Conservation (phyloP, 306 rosid species). For the Glycine latifolia region DNA sequence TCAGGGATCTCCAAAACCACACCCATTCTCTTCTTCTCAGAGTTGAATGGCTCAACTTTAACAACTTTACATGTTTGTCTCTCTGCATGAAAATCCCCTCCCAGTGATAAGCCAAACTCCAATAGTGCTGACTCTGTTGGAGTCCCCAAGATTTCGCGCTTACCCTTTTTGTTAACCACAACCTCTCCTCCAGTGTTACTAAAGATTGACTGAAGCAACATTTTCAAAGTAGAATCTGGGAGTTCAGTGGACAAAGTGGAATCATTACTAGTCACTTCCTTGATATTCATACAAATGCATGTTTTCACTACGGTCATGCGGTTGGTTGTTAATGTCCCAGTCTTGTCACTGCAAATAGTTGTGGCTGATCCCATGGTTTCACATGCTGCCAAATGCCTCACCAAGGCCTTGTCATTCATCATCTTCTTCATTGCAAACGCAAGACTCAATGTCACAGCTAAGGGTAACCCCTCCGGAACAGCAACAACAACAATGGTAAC, state of each 20-base stretch:
- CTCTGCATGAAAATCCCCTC: conserved; percentile 78
- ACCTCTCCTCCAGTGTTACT: conserved; percentile 94
- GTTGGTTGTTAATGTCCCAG: conserved; percentile 95
- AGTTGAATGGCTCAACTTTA: conserved; percentile 96
- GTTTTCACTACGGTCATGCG: conserved; percentile 91
- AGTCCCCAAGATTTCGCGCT: conserved; percentile 80
- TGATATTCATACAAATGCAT: conserved; percentile 77
- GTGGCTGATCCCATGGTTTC: conserved; percentile 99
- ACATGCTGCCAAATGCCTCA: conserved; percentile 91
- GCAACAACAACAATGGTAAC: conserved; percentile 97
- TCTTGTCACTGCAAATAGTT: conserved; percentile 90
- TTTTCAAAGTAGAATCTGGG: conserved; percentile 62
- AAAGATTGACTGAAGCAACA: conserved; percentile 80
- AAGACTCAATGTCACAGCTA: conserved; percentile 94
- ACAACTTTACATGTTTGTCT: conserved; percentile 62
- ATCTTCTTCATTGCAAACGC: conserved; percentile 98
- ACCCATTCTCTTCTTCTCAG: conserved; percentile 88
- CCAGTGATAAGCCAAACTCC: conserved; percentile 79
- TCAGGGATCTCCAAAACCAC: conserved; percentile 76
- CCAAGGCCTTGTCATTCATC: conserved; percentile 98
- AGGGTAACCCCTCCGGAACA: conserved; percentile 92
- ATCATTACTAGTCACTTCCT: conserved; percentile 55
- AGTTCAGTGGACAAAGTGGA: conserved; percentile 59
- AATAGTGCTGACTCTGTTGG: conserved; percentile 91
- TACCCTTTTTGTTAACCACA: conserved; percentile 71